A percentile compares a stretch with the other conserved stretches of the same genome.
phyloP scores from a whole-genome alignment of 768 basidiomycete species.

The Tricholoma terreum region DNA sequence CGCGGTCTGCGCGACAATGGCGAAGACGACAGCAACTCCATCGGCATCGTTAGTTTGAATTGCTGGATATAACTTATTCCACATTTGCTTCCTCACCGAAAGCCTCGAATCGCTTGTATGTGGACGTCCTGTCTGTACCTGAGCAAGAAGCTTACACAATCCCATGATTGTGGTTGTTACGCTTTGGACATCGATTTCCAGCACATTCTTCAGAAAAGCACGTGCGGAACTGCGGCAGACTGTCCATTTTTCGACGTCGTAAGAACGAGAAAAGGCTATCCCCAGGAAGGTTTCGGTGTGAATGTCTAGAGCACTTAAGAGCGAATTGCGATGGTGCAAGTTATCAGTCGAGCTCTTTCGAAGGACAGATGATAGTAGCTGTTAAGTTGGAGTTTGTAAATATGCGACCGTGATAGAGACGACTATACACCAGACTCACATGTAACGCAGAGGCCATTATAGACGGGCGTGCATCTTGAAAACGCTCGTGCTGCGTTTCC shows the following conservation, averaged over 20 bases:
- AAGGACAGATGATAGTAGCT: constrained; percentile 34
- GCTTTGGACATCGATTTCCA: constrained; percentile 31
- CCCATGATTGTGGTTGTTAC: constrained; percentile 28
- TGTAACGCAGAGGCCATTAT: constrained; percentile 59
- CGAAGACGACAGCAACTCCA: constrained; percentile 57
- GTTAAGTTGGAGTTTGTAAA: neutral
- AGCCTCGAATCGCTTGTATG: constrained; percentile 23
- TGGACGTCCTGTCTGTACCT: constrained; percentile 14
- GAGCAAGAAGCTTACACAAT: constrained; percentile 29
- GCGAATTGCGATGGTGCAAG: constrained; percentile 15
- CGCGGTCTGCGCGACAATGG: constrained; percentile 54
- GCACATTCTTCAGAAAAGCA: constrained; percentile 29
- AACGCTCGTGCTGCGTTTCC: constrained; percentile 77
- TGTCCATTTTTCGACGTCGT: constrained; percentile 33
- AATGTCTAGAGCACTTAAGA: constrained; percentile 35
- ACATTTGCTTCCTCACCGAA: constrained; percentile 55
- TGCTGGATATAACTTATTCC: constrained; percentile 63
- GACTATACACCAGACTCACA: constrained; percentile 48
- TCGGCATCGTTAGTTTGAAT: constrained; percentile 57
- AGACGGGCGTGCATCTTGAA: constrained; percentile 53
- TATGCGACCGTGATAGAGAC: neutral
- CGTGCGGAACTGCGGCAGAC: constrained; percentile 32
- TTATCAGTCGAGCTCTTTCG: constrained; percentile 17
- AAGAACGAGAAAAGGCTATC: constrained; percentile 35
- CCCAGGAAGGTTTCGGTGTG: constrained; percentile 36